Evolutionary conservation across 1,139 yeast genomes (phyloP).

Genomic region (Petasospora rhodanensis): DNA sequence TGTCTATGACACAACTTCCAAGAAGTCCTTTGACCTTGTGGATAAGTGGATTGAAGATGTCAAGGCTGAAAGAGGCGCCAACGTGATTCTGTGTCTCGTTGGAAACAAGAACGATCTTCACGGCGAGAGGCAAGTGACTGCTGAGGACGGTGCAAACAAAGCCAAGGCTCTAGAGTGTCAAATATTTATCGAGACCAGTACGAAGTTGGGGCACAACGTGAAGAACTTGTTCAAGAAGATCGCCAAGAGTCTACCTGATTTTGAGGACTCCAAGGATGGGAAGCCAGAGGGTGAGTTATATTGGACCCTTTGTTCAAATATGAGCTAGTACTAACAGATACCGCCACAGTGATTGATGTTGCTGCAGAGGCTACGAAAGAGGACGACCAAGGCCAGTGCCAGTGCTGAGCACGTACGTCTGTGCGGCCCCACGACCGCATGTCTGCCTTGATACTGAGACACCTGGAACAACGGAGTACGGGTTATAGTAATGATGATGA

Average conservation of each 20-base stretch:
- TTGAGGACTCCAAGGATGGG: conserved; percentile 44
- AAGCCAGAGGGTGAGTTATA: conserved; percentile 35
- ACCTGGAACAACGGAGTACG: too few species aligned
- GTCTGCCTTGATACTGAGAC: too few species aligned
- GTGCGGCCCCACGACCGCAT: too few species aligned
- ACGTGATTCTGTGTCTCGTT: conserved; percentile 68
- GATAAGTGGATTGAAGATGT: conserved; percentile 84
- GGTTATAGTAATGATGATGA: too few species aligned
- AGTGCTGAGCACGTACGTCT: conserved; percentile 23
- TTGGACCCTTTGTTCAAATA: too few species aligned
- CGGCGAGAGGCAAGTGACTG: conserved; percentile 66
- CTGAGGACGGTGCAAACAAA: conserved; percentile 74
- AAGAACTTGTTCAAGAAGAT: conserved; percentile 84
- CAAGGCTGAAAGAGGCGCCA: conserved; percentile 68
- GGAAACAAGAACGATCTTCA: conserved; percentile 75
- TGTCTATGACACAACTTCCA: conserved; percentile 88
- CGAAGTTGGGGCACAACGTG: conserved; percentile 92
- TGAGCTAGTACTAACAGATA: conserved; percentile 11
- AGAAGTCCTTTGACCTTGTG: conserved; percentile 72
- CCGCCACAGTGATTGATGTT: conserved; percentile 21
- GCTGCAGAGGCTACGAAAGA: conserved; percentile 18
- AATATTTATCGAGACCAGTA: conserved; percentile 87
- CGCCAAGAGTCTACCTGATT: conserved; percentile 88
- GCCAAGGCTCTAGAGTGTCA: conserved; percentile 76
- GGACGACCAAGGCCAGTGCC: conserved; percentile 22